phyloP scores from a whole-genome alignment of 2,329 filamentous ascomycete species.

The Ophiobolus disseminans region DNA sequence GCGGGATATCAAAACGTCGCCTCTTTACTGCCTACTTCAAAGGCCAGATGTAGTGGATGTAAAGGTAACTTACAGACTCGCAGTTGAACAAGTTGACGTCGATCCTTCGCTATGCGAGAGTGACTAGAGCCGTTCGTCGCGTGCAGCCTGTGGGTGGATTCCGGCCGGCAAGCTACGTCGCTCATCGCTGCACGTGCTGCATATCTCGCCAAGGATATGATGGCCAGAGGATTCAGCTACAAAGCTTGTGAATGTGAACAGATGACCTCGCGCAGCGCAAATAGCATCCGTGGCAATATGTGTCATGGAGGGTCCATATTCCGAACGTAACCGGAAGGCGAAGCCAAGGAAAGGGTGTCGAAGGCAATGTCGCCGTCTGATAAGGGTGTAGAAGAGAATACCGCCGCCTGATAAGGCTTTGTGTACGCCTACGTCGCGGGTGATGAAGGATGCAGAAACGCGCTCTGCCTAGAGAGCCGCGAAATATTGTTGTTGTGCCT shows the following conservation, averaged over 20 bases:
- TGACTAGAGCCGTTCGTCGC: constrained; percentile 2
- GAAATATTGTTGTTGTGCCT: constrained; percentile 20
- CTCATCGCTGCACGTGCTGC: constrained; percentile 1
- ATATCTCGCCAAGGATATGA: constrained; percentile 12
- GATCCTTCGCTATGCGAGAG: too few relatives aligned
- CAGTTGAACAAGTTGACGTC: too few relatives aligned
- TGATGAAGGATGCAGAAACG: neutral
- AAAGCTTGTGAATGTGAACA: constrained; percentile 3
- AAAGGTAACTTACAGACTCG: too few relatives aligned
- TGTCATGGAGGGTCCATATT: neutral
- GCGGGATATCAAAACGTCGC: too few relatives aligned
- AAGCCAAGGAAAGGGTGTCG: too few relatives aligned
- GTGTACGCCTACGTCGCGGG: constrained; percentile 14
- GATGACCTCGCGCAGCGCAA: constrained; percentile 6
- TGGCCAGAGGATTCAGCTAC: constrained; percentile 5
- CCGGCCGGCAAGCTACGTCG: constrained; percentile 4
- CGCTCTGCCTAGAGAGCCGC: constrained; percentile 12
- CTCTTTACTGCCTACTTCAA: too few relatives aligned
- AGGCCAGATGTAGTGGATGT: too few relatives aligned
- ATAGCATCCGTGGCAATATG: neutral
- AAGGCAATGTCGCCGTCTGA: neutral
- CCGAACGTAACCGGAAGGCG: too few relatives aligned
- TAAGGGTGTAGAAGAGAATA: neutral
- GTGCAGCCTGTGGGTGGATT: constrained; percentile 4
- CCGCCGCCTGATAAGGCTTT: neutral